Conservation (phyloP, 2,329 filamentous ascomycete species). For the Xylaria polymorpha region DNA sequence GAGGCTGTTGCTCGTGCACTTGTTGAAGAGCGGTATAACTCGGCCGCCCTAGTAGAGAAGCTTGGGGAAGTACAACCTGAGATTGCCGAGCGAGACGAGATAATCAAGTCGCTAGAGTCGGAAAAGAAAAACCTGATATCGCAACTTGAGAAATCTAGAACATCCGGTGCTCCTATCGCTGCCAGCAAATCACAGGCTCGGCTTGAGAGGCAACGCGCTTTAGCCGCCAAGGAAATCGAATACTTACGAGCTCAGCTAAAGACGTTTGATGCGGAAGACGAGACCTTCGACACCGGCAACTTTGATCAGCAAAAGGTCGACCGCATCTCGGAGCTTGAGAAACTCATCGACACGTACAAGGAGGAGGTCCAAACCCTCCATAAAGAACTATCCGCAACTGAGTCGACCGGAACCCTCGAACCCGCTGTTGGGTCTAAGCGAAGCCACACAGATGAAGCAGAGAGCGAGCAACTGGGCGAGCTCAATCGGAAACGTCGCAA, state of each 20-base stretch:
- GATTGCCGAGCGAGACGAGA: constrained; percentile 78
- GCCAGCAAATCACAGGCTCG: constrained; percentile 77
- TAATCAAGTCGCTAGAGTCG: constrained; percentile 76
- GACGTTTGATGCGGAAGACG: constrained; percentile 87
- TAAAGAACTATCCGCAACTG: constrained; percentile 75
- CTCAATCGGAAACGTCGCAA: constrained; percentile 88
- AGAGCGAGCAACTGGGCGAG: constrained; percentile 80
- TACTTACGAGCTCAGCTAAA: constrained; percentile 93
- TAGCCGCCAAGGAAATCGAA: constrained; percentile 92
- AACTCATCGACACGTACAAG: constrained; percentile 88
- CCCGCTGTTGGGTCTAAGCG: constrained; percentile 70
- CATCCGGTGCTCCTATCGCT: constrained; percentile 58
- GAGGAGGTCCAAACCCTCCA: constrained; percentile 80
- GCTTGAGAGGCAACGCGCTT: constrained; percentile 83
- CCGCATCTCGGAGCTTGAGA: constrained; percentile 83
- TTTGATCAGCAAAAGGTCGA: constrained; percentile 80
- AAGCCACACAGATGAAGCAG: constrained; percentile 67
- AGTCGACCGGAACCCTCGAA: constrained; percentile 58
- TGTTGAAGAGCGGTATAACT: constrained; percentile 83
- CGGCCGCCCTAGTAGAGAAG: constrained; percentile 81
- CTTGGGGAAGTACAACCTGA: constrained; percentile 84
- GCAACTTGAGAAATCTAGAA: constrained; percentile 78
- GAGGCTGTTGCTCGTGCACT: constrained; percentile 88
- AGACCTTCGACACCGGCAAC: constrained; percentile 82
- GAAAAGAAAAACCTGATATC: constrained; percentile 73